These are phyloP conservation scores for Nicotiana knightiana DNA, from an alignment of 257 asterid genomes.

Conservation along the genomic window DNA sequence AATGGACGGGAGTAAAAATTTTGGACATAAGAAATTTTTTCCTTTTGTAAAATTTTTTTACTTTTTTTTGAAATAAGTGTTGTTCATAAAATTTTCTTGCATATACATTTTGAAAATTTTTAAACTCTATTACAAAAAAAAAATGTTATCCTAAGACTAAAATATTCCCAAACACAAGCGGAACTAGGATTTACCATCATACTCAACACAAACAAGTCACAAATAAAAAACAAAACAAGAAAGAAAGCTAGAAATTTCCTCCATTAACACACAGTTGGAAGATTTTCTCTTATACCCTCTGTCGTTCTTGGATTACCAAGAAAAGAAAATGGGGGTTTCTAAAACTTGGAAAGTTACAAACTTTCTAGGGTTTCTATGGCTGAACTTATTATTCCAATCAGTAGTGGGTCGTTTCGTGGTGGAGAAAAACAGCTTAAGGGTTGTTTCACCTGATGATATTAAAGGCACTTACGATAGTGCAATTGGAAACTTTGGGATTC, in stretches of 20 bases:
- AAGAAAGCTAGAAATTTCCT: conserved; percentile 2
- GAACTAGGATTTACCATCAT: background rate
- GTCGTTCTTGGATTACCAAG: conserved; percentile 6
- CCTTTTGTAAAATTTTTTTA: too few species aligned
- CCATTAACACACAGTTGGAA: background rate
- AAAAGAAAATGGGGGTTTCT: conserved; percentile 44
- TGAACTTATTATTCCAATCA: conserved; percentile 29
- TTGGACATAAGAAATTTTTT: too few species aligned
- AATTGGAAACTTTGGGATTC: conserved; percentile 91
- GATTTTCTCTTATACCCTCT: background rate
- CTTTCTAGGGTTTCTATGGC: conserved; percentile 41
- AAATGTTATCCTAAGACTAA: background rate
- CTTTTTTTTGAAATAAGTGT: too few species aligned
- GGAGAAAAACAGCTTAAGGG: conserved; percentile 90
- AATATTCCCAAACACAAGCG: background rate
- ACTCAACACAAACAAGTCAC: background rate
- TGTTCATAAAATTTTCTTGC: too few species aligned
- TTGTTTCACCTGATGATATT: conserved; percentile 67
- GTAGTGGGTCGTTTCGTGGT: conserved; percentile 74
- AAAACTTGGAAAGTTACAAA: conserved; percentile 30
- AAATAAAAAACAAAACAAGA: background rate
- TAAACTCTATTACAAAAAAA: background rate
- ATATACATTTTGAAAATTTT: background rate
- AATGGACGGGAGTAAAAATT: too few species aligned
- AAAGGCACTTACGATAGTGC: conserved; percentile 81